Base-by-base conservation (phyloP, 1,139 yeast genomes). In the Pneumocystis canis region DNA sequence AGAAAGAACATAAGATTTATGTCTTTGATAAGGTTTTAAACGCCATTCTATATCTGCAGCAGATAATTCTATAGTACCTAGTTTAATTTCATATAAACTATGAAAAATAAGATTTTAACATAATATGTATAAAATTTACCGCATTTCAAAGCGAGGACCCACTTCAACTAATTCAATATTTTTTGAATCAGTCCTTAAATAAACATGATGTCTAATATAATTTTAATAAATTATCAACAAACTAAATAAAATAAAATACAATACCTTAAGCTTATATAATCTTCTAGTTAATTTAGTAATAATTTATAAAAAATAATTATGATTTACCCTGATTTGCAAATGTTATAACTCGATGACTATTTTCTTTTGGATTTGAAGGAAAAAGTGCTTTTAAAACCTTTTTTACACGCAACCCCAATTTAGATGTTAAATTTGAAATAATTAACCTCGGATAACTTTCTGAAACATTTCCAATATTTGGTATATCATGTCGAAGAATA, bases 41-140 rank as follows among this genome's bases (percentile, higher is more conserved):
- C 88, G 89, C 98, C 98, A 92, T 74, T 92, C 99, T 37, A 89
- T 84, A 71, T 92, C 98, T n/a, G 97, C 96, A 74, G 94, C 97
- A 75, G 87, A 87, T 73, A 90, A 89, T 70, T 92, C 98, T 67
- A 92, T 77, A 61, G 96, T 87, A 2, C 99, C 97, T 68, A 94
- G 78, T 71, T 85, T 82, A 67, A 94, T 77, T 73, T 92, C 97
- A 72, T 84, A 92, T 67, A 92, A 76, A 47, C 54, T 47, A 47
- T 47, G 25, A 47, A 47, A 41, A 47, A 6, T 25, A 47, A 47
- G 16, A 25, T 25, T 47, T 11, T 9, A 47, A 47, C 25, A 5
- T 25, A 25, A 9, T 11, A 9, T 47, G 14, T 11, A 25, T 25
- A n/a, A 47, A 20, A 1, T n/a, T 25, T 47, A 47, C 73, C 89